Conservation (phyloP, 1,284 basidiomycete genomes). For the Microbotryum intermedium region DNA sequence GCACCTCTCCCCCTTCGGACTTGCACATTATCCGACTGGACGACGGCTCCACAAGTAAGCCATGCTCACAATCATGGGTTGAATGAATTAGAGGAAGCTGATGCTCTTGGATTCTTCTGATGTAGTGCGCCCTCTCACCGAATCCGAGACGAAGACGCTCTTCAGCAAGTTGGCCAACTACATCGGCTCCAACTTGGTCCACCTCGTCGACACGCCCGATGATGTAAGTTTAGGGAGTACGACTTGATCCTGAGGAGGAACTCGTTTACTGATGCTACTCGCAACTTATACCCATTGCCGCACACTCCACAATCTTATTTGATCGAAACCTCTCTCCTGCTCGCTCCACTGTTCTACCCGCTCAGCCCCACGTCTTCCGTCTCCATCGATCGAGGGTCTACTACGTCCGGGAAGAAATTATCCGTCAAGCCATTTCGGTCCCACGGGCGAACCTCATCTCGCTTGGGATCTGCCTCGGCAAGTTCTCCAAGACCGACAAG, state of each 20-base stretch:
- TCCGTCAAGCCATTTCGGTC: conserved; percentile 85
- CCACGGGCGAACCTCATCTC: conserved; percentile 87
- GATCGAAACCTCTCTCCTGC: not conserved
- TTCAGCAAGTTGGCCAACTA: conserved; percentile 89
- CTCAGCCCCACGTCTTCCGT: conserved; percentile 36
- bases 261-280: conserved; percentile 26
- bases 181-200: conserved; percentile 82
- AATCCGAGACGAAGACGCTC: conserved; percentile 65
- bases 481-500: conserved; percentile 95
- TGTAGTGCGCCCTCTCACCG: conserved; percentile 68
- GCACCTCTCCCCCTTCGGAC: too few relatives aligned
- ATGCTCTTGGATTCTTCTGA: too few relatives aligned
- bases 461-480: conserved; percentile 93
- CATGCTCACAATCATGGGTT: too few relatives aligned
- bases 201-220: conserved; percentile 37
- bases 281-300: not conserved
- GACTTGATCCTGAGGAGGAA: not conserved
- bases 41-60: too few relatives aligned
- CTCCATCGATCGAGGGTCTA: conserved; percentile 53
- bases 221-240: conserved; percentile 10
- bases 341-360: not conserved
- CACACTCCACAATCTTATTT: not conserved
- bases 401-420: conserved; percentile 86
- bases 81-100: too few relatives aligned
- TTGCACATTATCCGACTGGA: too few relatives aligned